Conservation (phyloP, 1,284 basidiomycete genomes). For the Moesziomyces parantarcticus region DNA sequence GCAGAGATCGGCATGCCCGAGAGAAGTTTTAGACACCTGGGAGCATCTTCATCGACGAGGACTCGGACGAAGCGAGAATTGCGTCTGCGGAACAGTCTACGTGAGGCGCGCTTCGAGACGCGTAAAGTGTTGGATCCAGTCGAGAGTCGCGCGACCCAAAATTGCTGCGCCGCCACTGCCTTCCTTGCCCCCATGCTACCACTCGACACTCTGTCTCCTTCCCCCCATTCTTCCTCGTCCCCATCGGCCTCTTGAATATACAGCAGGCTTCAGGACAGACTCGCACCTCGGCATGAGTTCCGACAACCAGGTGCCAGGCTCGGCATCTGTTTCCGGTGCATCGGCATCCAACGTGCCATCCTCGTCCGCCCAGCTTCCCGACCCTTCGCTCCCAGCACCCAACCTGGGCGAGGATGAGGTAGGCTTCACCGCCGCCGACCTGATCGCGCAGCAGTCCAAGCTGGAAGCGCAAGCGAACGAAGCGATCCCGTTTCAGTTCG, state of each 20-base stretch:
- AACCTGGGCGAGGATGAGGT: constrained; percentile 44
- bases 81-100: no score
- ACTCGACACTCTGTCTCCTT: not conserved
- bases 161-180: not conserved
- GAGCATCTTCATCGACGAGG: no score
- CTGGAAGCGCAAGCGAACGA: constrained; percentile 68
- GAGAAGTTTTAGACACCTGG: not conserved
- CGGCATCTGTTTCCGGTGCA: constrained; percentile 7
- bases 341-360: constrained; percentile 1
- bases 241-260: not conserved
- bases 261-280: not conserved
- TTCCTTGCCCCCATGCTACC: not conserved
- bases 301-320: constrained; percentile 3
- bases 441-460: constrained; percentile 65
- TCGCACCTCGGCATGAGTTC: constrained; percentile 12
- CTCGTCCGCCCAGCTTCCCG: constrained; percentile 34
- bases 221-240: not conserved
- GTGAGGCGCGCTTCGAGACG: not conserved
- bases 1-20: not conserved
- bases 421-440: constrained; percentile 66
- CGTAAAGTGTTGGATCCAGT: not conserved
- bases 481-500: constrained; percentile 67
- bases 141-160: not conserved
- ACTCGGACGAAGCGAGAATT: no score
- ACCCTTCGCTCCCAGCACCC: constrained; percentile 56